Percentiles rank a stretch among this genome's conserved stretches.
phyloP scores from a whole-genome alignment of 768 basidiomycete species.

The Psilocybe subaeruginosa region DNA sequence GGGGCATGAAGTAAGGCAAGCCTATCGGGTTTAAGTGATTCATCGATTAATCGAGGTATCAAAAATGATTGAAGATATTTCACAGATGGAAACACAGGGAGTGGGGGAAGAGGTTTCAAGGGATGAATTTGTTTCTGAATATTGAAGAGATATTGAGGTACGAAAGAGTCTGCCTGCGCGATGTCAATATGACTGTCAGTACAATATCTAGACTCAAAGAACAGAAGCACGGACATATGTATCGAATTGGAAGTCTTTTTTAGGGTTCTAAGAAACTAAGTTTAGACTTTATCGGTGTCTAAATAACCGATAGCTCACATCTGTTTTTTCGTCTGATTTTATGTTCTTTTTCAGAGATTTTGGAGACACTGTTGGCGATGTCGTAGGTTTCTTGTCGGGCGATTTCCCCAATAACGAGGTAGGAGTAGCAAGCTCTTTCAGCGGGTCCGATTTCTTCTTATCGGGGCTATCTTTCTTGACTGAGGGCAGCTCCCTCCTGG shows the following conservation, averaged over 20 bases:
- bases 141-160: conserved; percentile 51
- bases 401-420: conserved; percentile 11
- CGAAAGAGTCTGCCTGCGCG: conserved; percentile 47
- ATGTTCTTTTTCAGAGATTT: conserved; percentile 6
- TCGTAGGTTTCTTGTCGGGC: conserved; percentile 17
- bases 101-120: conserved; percentile 42
- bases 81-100: conserved; percentile 43
- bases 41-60: conserved; percentile 37
- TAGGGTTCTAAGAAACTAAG: conserved; percentile 12
- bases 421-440: conserved; percentile 13
- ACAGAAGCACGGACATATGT: conserved; percentile 41
- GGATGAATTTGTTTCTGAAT: conserved; percentile 49
- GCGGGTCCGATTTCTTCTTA: conserved; percentile 4
- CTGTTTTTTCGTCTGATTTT: conserved; percentile 17
- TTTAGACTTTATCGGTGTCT: neutral
- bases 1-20: conserved; percentile 31
- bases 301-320: conserved; percentile 16
- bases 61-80: conserved; percentile 45
- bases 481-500: conserved; percentile 21
- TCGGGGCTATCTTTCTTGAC: conserved; percentile 16
- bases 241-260: conserved; percentile 38
- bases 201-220: neutral
- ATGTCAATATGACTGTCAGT: neutral
- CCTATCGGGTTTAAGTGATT: conserved; percentile 17
- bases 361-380: conserved; percentile 15